These are phyloP conservation scores for Takakia lepidozioides DNA, from an alignment of 225 moss, liverwort and hornwort species.

Conservation along the genomic window DNA sequence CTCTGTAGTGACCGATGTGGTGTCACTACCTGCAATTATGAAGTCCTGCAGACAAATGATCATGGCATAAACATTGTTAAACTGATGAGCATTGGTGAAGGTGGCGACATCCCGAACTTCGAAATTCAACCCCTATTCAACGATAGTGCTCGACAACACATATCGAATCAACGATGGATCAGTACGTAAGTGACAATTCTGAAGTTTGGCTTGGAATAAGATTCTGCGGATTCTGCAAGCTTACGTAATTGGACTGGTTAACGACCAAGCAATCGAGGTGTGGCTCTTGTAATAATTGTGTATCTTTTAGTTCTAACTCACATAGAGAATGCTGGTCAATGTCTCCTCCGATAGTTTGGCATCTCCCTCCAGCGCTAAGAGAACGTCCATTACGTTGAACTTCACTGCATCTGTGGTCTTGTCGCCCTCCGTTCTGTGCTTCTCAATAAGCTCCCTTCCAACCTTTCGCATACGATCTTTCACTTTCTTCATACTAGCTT, in stretches of 20 bases:
- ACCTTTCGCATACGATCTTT: slow-evolving; percentile 18
- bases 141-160: neutral
- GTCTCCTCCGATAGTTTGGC: slow-evolving; percentile 41
- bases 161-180: neutral
- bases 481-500: slow-evolving; percentile 16
- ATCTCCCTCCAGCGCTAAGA: slow-evolving; percentile 31
- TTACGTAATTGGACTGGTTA: no score
- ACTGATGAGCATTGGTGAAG: neutral
- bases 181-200: no score
- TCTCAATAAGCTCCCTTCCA: slow-evolving; percentile 27
- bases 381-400: slow-evolving; percentile 41
- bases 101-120: neutral
- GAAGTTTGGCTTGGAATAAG: neutral
- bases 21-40: slow-evolving; percentile 50
- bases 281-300: neutral
- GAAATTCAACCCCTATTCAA: neutral
- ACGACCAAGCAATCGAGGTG: no score
- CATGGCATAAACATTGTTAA: neutral
- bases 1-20: slow-evolving; percentile 40
- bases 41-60: slow-evolving; percentile 27
- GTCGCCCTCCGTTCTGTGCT: slow-evolving; percentile 22
- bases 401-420: slow-evolving; percentile 19
- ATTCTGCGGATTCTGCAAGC: no score
- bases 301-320: slow-evolving; percentile 8
- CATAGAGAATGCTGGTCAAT: slow-evolving; percentile 43